Percentiles rank a stretch among this genome's conserved stretches.
phyloP scores from a whole-genome alignment of 2,329 filamentous ascomycete species.

The Magnaporthiopsis rhizophila region DNA sequence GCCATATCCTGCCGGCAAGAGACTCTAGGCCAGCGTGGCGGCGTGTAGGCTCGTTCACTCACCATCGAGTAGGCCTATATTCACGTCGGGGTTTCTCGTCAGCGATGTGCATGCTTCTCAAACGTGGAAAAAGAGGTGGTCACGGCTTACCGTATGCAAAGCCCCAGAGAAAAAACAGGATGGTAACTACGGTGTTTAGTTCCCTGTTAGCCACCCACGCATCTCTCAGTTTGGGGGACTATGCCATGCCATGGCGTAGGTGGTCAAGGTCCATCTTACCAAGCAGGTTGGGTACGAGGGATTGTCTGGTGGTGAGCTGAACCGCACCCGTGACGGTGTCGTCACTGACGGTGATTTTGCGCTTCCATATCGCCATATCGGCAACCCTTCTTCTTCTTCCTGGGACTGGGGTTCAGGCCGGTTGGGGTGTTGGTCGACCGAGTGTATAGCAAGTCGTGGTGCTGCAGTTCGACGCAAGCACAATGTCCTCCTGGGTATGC shows the following conservation, averaged over 20 bases:
- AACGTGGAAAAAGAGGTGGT: too few species aligned
- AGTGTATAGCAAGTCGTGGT: not conserved
- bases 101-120: not conserved
- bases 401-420: too few species aligned
- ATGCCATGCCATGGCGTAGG: too few species aligned
- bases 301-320: conserved; percentile 24
- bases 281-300: conserved; percentile 23
- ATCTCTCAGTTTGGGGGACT: not conserved
- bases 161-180: conserved; percentile 29
- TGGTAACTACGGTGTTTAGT: conserved; percentile 18
- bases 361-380: conserved; percentile 21
- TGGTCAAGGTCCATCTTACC: conserved; percentile 11
- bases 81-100: too few species aligned
- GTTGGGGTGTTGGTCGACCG: too few species aligned
- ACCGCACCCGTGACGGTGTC: conserved; percentile 24
- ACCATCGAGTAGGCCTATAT: conserved; percentile 22
- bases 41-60: not conserved
- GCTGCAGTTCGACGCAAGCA: not conserved
- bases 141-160: conserved; percentile 21
- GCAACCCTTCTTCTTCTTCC: not conserved
- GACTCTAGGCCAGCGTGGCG: not conserved
- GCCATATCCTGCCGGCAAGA: not conserved
- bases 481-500: not conserved
- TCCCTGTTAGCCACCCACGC: not conserved
- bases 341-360: conserved; percentile 25